Evolutionary conservation across 164 flowering plant genomes (phyloP).

Genomic region (Stephania cephalantha): DNA sequence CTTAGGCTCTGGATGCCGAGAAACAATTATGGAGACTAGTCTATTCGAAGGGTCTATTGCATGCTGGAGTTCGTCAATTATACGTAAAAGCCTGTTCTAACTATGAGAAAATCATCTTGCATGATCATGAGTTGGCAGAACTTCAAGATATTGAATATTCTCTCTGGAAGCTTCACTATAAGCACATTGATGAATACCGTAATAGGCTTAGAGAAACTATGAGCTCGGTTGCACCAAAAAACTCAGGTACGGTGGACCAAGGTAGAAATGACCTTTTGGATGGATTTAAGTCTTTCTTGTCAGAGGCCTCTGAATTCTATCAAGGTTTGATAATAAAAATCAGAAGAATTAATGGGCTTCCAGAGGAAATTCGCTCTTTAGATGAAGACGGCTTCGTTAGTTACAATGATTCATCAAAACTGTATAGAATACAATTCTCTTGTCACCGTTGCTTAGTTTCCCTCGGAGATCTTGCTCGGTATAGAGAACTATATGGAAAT

Average conservation of each 20-base stretch:
- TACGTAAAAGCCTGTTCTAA: slow-evolving; percentile 44
- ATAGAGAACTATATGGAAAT: slow-evolving; percentile 51
- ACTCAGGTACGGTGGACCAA: slow-evolving; percentile 14
- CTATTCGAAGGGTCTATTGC: slow-evolving; percentile 48
- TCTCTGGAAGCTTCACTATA: slow-evolving; percentile 84
- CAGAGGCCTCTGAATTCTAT: slow-evolving; percentile 58
- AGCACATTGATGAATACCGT: slow-evolving; percentile 76
- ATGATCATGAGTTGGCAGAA: slow-evolving; percentile 32
- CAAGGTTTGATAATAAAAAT: slow-evolving; percentile 42
- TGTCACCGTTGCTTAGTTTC: slow-evolving; percentile 74
- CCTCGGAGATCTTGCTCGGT: slow-evolving; percentile 87
- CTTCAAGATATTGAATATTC: slow-evolving; percentile 59
- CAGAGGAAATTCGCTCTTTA: slow-evolving; percentile 26
- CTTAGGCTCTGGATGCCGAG: slow-evolving; percentile 53
- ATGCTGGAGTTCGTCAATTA: slow-evolving; percentile 41
- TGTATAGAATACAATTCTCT: slow-evolving; percentile 37
- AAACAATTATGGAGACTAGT: slow-evolving; percentile 48
- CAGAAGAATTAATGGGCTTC: slow-evolving; percentile 35
- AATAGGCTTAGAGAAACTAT: slow-evolving; percentile 30
- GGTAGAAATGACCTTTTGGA: slow-evolving; percentile 23
- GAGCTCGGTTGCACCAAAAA: slow-evolving; percentile 16
- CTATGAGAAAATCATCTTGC: slow-evolving; percentile 51
- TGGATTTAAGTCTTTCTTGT: slow-evolving; percentile 52
- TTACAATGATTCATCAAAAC: slow-evolving; percentile 23
- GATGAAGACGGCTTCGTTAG: slow-evolving; percentile 14